These are phyloP conservation scores for Petasospora fabianii DNA, from an alignment of 1,139 yeast genomes.

Conservation along the genomic window DNA sequence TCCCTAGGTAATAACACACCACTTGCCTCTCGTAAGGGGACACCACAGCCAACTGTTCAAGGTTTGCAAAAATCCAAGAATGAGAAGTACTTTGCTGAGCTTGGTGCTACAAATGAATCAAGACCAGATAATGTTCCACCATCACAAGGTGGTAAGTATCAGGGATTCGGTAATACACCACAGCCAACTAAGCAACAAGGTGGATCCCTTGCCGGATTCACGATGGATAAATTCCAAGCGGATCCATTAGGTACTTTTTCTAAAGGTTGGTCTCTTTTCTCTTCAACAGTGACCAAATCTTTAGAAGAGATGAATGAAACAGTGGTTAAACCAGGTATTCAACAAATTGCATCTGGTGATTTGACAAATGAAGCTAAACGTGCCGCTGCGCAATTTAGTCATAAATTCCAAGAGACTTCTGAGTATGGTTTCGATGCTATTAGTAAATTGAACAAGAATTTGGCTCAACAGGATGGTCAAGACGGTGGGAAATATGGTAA, in stretches of 20 bases:
- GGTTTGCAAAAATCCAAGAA: conserved; percentile 51
- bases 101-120: conserved; percentile 68
- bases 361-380: conserved; percentile 65
- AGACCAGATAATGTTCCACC: conserved; percentile 85
- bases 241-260: conserved; percentile 89
- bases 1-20: conserved; percentile 30
- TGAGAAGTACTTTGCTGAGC: conserved; percentile 75
- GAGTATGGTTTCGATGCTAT: conserved; percentile 65
- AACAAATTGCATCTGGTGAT: conserved; percentile 78
- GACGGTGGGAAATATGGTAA: conserved; percentile 44
- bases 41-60: conserved; percentile 26
- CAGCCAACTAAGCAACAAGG: conserved; percentile 24
- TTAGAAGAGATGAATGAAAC: conserved; percentile 82
- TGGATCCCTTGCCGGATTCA: conserved; percentile 51
- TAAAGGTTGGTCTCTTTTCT: conserved; percentile 92
- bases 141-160: conserved; percentile 89
- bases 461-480: conserved; percentile 26
- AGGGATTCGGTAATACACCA: conserved; percentile 87
- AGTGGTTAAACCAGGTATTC: conserved; percentile 85
- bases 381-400: conserved; percentile 96
- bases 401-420: conserved; percentile 87
- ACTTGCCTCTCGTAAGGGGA: conserved; percentile 41
- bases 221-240: conserved; percentile 69
- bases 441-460: conserved; percentile 54
- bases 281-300: conserved; percentile 77